Evolutionary conservation across 768 basidiomycete species (phyloP).

Genomic region (Termitomyces eurrhizus): DNA sequence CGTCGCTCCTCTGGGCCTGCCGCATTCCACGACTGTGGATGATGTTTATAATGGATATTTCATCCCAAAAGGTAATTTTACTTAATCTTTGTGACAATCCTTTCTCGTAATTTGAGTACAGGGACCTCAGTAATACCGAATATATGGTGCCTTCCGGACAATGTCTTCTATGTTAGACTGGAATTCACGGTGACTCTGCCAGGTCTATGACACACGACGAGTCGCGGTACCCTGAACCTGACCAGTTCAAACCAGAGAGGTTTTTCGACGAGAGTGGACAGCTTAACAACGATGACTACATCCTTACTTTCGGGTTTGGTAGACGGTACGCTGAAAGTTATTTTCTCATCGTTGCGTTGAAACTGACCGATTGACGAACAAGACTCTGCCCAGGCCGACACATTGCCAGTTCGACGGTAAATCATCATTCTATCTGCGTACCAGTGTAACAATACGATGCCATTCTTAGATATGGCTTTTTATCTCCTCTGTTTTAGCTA

Average conservation of each 20-base stretch:
- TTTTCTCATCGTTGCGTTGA: too few relatives aligned
- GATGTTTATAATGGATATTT: slow-evolving; percentile 11
- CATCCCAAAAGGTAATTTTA: slow-evolving; percentile 8
- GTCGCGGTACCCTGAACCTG: too few relatives aligned
- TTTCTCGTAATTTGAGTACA: not conserved
- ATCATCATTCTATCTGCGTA: not conserved
- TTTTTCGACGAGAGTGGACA: too few relatives aligned
- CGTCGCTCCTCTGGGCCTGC: not conserved
- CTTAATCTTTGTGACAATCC: too few relatives aligned
- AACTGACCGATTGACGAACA: not conserved
- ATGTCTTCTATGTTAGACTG: not conserved
- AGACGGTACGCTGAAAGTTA: too few relatives aligned
- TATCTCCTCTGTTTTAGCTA: too few relatives aligned
- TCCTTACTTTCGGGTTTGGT: too few relatives aligned
- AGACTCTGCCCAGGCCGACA: too few relatives aligned
- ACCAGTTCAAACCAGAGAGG: too few relatives aligned
- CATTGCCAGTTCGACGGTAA: not conserved
- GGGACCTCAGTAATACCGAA: not conserved
- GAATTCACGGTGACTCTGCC: not conserved
- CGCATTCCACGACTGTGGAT: slow-evolving; percentile 4
- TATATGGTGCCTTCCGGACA: not conserved
- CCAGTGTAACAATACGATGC: not conserved
- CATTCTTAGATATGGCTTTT: not conserved
- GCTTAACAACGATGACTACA: too few relatives aligned
- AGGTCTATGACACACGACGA: not conserved